These are phyloP conservation scores for Claviceps quebecensis DNA, from an alignment of 2,329 filamentous ascomycete species.

Conservation along the genomic window DNA sequence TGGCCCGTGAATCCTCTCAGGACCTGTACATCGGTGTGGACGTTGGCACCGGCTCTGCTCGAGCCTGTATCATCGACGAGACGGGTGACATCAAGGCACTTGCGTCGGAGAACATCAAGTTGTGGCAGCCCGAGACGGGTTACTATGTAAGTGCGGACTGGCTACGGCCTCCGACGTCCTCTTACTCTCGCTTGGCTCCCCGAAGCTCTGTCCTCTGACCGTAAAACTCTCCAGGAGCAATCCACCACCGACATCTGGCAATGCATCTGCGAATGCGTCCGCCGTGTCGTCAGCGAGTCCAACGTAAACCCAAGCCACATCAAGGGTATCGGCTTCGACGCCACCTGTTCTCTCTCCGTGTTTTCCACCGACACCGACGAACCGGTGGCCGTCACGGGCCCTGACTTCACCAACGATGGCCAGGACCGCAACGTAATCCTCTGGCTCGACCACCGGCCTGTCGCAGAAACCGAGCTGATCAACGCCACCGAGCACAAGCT, in stretches of 20 bases:
- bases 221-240: constrained; percentile 54
- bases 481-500: constrained; percentile 87
- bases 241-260: constrained; percentile 95
- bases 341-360: constrained; percentile 92
- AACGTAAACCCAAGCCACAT: constrained; percentile 63
- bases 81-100: constrained; percentile 75
- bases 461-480: constrained; percentile 83
- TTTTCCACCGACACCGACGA: constrained; percentile 82
- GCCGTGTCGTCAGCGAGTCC: constrained; percentile 68
- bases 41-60: constrained; percentile 87
- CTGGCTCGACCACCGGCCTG: constrained; percentile 91
- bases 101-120: constrained; percentile 60
- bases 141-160: constrained; percentile 44
- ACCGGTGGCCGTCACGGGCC: constrained; percentile 79
- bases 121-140: constrained; percentile 65
- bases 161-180: neutral
- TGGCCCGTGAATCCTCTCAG: constrained; percentile 14
- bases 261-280: constrained; percentile 81
- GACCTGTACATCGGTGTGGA: constrained; percentile 73
- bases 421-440: constrained; percentile 91
- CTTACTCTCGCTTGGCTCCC: neutral
- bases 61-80: constrained; percentile 88
- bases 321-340: constrained; percentile 90
- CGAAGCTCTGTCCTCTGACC: neutral
- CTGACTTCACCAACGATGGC: constrained; percentile 59